Conservation (phyloP, 164 flowering plant species). For the Umbellularia californica region DNA sequence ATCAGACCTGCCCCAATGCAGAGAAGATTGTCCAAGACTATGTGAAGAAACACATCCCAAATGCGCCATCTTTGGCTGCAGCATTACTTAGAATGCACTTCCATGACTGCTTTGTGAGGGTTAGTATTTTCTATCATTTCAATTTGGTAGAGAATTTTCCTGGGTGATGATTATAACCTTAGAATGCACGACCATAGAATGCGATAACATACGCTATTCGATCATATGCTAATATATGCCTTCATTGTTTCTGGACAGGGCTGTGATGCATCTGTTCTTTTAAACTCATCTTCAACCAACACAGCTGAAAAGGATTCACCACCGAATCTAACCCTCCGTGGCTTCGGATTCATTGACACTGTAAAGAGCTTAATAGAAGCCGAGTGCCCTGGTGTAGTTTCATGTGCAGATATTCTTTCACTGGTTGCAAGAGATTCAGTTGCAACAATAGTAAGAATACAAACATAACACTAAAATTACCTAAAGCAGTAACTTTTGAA, state of each 20-base stretch:
- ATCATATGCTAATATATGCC: too few species aligned
- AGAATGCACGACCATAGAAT: too few species aligned
- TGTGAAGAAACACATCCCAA: constrained; percentile 53
- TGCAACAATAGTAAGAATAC: not conserved
- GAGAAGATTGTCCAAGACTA: constrained; percentile 56
- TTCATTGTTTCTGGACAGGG: constrained; percentile 40
- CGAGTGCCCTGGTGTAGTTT: constrained; percentile 72
- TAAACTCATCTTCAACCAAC: constrained; percentile 48
- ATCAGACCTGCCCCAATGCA: constrained; percentile 67
- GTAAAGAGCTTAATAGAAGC: constrained; percentile 62
- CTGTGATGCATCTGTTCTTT: constrained; percentile 83
- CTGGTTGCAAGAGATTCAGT: constrained; percentile 70
- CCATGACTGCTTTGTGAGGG: constrained; percentile 93
- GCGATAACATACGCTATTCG: too few species aligned
- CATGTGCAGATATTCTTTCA: constrained; percentile 79
- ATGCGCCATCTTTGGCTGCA: constrained; percentile 69
- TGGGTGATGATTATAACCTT: too few species aligned
- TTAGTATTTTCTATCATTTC: constrained; percentile 17
- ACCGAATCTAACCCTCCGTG: constrained; percentile 62
- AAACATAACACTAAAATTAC: not conserved
- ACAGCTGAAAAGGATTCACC: constrained; percentile 53
- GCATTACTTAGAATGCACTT: constrained; percentile 68
- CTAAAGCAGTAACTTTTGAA: not conserved
- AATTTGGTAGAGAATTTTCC: too few species aligned
- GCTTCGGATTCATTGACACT: constrained; percentile 65